Evolutionary conservation across 2,329 filamentous ascomycete species (phyloP).

Genomic region (Aureobasidium sp.): DNA sequence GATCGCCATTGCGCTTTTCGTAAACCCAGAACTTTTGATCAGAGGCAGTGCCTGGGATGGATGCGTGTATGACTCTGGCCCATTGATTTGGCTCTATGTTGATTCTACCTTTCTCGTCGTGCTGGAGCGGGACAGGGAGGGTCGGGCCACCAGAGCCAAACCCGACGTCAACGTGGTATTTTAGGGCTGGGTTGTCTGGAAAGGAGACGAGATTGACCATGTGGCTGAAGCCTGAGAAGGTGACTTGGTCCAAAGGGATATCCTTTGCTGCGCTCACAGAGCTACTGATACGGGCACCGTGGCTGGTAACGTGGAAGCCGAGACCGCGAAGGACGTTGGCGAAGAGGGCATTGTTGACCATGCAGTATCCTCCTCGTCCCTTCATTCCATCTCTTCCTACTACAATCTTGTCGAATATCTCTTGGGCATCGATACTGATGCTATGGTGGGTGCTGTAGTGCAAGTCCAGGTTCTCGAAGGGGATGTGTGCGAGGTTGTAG

Average conservation of each 20-base stretch:
- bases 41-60: conserved; percentile 23
- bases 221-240: conserved; percentile 29
- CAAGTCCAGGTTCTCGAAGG: conserved; percentile 50
- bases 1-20: conserved; percentile 30
- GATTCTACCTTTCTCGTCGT: neutral
- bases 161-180: conserved; percentile 35
- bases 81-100: neutral
- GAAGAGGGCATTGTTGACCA: conserved; percentile 52
- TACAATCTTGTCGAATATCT: conserved; percentile 47
- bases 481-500: conserved; percentile 40
- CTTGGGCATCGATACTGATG: conserved; percentile 42
- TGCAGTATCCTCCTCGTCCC: conserved; percentile 51
- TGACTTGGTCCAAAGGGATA: conserved; percentile 27
- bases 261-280: conserved; percentile 40
- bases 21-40: conserved; percentile 38
- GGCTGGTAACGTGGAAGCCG: conserved; percentile 39
- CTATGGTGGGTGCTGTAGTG: conserved; percentile 44
- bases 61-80: neutral
- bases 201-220: conserved; percentile 39
- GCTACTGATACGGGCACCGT: conserved; percentile 33
- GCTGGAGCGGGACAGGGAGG: conserved; percentile 23
- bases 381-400: conserved; percentile 21
- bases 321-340: conserved; percentile 43
- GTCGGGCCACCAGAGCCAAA: conserved; percentile 31
- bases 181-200: conserved; percentile 24